phyloP scores from a whole-genome alignment of 495 filamentous ascomycete genomes.

The Talaromyces wortmannii region DNA sequence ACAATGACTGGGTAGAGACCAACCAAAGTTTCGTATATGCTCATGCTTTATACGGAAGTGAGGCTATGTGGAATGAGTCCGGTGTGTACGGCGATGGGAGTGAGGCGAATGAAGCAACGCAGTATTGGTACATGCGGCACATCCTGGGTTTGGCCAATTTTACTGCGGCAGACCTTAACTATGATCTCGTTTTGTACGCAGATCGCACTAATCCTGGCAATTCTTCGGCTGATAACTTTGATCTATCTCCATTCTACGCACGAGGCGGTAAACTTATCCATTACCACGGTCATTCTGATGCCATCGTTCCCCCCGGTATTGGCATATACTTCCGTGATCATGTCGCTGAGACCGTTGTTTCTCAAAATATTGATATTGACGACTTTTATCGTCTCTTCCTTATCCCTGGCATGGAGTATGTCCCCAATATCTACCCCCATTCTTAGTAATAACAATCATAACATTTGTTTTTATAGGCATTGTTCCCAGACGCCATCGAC shows the following conservation, averaged over 20 bases:
- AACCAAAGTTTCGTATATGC: not conserved
- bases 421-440: too few relatives aligned
- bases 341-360: conserved; percentile 4
- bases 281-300: conserved; percentile 26
- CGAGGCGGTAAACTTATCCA: conserved; percentile 35
- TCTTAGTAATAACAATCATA: too few relatives aligned
- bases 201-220: not conserved
- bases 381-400: conserved; percentile 21
- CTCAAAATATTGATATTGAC: not conserved
- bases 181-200: not conserved
- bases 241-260: conserved; percentile 22
- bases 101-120: too few relatives aligned
- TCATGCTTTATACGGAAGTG: not conserved
- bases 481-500: not conserved
- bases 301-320: conserved; percentile 10
- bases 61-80: not conserved
- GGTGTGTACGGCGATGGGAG: not conserved
- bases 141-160: not conserved
- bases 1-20: not conserved
- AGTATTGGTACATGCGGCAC: not conserved
- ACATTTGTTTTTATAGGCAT: too few relatives aligned
- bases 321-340: conserved; percentile 12
- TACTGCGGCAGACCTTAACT: not conserved
- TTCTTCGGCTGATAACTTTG: conserved; percentile 16
- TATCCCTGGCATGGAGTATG: conserved; percentile 20